These are phyloP conservation scores for Tolypocladium amazonense DNA, from an alignment of 2,329 filamentous ascomycete genomes.

Conservation along the genomic window DNA sequence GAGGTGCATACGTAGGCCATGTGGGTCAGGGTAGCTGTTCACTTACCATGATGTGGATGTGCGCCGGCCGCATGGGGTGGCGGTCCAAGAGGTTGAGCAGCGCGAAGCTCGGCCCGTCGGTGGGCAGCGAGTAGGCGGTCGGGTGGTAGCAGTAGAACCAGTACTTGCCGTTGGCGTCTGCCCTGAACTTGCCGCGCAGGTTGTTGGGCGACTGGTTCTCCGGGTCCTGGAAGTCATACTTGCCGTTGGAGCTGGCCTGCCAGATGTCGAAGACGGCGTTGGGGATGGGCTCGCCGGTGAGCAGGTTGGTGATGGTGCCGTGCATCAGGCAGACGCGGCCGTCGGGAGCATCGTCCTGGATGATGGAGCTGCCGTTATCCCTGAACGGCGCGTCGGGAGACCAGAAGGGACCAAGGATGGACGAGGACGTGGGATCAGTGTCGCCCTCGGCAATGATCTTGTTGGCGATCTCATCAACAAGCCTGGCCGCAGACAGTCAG, in stretches of 20 bases:
- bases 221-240: conserved; percentile 68
- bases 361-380: conserved; percentile 53
- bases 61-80: conserved; percentile 37
- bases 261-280: conserved; percentile 67
- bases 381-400: conserved; percentile 65
- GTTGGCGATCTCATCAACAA: conserved; percentile 52
- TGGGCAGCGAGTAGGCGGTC: conserved; percentile 61
- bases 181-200: conserved; percentile 64
- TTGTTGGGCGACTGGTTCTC: conserved; percentile 63
- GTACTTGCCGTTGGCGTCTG: conserved; percentile 59
- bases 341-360: conserved; percentile 47
- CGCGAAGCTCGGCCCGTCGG: conserved; percentile 39
- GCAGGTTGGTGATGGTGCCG: conserved; percentile 53
- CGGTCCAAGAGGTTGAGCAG: conserved; percentile 35
- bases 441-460: conserved; percentile 50
- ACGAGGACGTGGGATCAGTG: conserved; percentile 58
- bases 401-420: conserved; percentile 73
- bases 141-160: conserved; percentile 67
- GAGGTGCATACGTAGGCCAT: neutral
- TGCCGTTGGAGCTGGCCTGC: conserved; percentile 66
- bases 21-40: neutral
- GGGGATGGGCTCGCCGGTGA: conserved; percentile 55
- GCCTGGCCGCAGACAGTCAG: conserved; percentile 22
- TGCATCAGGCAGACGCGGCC: conserved; percentile 58
- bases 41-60: conserved; percentile 40